phyloP scores from a whole-genome alignment of 2,329 filamentous ascomycete genomes.

The Remersonia thermophila region DNA sequence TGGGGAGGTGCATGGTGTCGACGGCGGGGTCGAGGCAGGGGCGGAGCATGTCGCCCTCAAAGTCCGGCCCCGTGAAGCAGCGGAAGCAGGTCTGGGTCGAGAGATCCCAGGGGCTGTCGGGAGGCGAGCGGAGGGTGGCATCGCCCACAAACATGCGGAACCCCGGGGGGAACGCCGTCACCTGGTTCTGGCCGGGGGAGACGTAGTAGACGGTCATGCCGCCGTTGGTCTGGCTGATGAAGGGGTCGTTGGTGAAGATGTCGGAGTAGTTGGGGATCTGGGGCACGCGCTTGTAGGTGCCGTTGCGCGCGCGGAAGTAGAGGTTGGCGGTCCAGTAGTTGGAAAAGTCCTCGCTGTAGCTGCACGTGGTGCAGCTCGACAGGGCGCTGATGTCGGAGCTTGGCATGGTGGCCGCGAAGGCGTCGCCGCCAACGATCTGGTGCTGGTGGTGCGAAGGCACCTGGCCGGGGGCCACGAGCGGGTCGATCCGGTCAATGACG shows the following conservation, averaged over 20 bases:
- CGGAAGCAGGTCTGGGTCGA: constrained; percentile 28
- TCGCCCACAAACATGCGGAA: constrained; percentile 35
- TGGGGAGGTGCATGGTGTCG: constrained; percentile 26
- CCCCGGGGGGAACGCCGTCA: constrained; percentile 32
- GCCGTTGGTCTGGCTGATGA: constrained; percentile 26
- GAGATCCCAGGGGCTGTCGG: constrained; percentile 13
- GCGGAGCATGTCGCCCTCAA: constrained; percentile 28
- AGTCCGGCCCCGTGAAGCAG: constrained; percentile 30
- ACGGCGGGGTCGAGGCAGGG: constrained; percentile 20
- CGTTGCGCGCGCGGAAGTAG: constrained; percentile 22
- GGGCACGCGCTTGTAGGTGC: constrained; percentile 23
- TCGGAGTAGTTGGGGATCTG: constrained; percentile 20
- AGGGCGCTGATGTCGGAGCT: constrained; percentile 19
- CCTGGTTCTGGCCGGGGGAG: constrained; percentile 25
- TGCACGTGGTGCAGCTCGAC: constrained; percentile 31
- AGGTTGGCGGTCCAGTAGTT: constrained; percentile 23
- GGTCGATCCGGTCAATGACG: constrained; percentile 31
- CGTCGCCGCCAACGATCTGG: constrained; percentile 39
- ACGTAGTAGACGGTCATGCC: constrained; percentile 34
- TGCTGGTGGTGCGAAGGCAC: constrained; percentile 43
- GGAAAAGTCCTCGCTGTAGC: constrained; percentile 21
- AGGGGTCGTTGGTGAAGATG: constrained; percentile 25
- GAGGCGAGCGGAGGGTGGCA: constrained; percentile 21
- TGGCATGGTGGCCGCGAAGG: constrained; percentile 31
- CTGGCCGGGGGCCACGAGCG: constrained; percentile 27